Percentiles rank a stretch among this genome's conserved stretches.
Evolutionary conservation across 371 early-diverging fungal genomes (phyloP).

Genomic region (Mucor saturninus): DNA sequence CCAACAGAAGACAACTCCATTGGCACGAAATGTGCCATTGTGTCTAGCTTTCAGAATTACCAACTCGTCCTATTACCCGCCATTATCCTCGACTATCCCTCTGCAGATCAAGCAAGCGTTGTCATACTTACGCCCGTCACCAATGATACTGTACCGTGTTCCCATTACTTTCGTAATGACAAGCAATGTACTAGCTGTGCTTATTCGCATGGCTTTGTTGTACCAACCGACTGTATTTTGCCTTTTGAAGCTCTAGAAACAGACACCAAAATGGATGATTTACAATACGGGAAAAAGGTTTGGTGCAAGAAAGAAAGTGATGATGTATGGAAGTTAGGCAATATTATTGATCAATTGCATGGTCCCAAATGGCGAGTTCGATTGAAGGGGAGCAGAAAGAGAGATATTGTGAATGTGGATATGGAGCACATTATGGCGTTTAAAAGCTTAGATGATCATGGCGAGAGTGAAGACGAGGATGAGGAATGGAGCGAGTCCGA

Average conservation of each 20-base stretch:
- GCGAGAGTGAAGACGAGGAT: not conserved
- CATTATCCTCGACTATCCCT: not conserved
- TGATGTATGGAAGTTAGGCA: constrained; percentile 18
- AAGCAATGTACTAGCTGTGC: constrained; percentile 7
- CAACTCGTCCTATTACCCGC: constrained; percentile 13
- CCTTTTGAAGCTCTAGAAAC: constrained; percentile 27
- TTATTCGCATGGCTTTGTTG: constrained; percentile 28
- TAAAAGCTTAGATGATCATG: constrained; percentile 5
- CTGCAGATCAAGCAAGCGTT: constrained; percentile 12
- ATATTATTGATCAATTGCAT: constrained; percentile 11
- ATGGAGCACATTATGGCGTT: constrained; percentile 28
- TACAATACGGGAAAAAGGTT: constrained; percentile 19
- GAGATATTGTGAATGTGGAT: constrained; percentile 10
- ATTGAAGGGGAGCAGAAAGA: not conserved
- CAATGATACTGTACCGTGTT: constrained; percentile 27
- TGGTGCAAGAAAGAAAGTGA: constrained; percentile 22
- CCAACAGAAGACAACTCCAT: not conserved
- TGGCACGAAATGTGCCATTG: constrained; percentile 17
- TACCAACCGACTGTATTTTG: constrained; percentile 14
- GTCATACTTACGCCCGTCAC: constrained; percentile 33
- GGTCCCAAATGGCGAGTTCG: constrained; percentile 23
- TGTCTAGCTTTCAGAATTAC: not conserved
- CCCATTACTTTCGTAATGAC: constrained; percentile 1
- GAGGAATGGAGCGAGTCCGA: constrained; percentile 18
- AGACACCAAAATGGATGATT: not conserved